Percentiles rank a stretch among this genome's conserved stretches.
Conservation (phyloP, 1,284 basidiomycete genomes). For the Ustilago esculenta region DNA sequence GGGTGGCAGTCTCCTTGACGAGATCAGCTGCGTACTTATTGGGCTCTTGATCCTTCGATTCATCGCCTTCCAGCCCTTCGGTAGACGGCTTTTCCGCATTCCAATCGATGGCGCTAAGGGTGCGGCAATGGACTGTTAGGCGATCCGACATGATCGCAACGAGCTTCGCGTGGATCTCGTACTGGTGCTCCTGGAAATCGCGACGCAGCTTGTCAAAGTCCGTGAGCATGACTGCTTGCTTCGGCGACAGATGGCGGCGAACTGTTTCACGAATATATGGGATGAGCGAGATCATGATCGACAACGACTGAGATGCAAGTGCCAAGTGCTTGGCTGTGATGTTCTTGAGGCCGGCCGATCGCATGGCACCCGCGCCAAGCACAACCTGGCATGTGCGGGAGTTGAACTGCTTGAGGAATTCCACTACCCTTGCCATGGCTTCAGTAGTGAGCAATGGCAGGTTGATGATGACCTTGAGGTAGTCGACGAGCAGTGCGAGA, state of each 20-base stretch:
- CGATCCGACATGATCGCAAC: conserved; percentile 98
- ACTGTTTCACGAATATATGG: conserved; percentile 95
- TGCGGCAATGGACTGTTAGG: conserved; percentile 83
- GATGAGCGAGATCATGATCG: conserved; percentile 92
- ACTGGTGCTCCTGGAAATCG: conserved; percentile 98
- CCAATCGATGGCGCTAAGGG: conserved; percentile 71
- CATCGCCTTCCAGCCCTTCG: conserved; percentile 2
- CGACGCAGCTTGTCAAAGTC: conserved; percentile 98
- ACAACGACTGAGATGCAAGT: conserved; percentile 92
- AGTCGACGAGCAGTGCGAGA: conserved; percentile 81
- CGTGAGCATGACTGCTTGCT: conserved; percentile 93
- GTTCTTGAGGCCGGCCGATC: conserved; percentile 94
- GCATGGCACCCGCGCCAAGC: conserved; percentile 95
- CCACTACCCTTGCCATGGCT: conserved; percentile 89
- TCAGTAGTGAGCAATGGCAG: conserved; percentile 89
- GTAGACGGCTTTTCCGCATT: conserved; percentile 28
- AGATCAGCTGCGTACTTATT: conserved; percentile 90
- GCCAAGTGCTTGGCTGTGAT: conserved; percentile 96
- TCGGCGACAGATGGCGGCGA: conserved; percentile 86
- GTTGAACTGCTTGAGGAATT: conserved; percentile 91
- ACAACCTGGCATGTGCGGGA: conserved; percentile 98
- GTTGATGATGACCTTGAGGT: conserved; percentile 87
- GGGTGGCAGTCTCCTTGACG: conserved; percentile 91
- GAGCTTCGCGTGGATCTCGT: conserved; percentile 96
- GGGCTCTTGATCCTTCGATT: conserved; percentile 46